phyloP scores from a whole-genome alignment of 1,139 yeast genomes.

The Kluyveromyces marxianus region DNA sequence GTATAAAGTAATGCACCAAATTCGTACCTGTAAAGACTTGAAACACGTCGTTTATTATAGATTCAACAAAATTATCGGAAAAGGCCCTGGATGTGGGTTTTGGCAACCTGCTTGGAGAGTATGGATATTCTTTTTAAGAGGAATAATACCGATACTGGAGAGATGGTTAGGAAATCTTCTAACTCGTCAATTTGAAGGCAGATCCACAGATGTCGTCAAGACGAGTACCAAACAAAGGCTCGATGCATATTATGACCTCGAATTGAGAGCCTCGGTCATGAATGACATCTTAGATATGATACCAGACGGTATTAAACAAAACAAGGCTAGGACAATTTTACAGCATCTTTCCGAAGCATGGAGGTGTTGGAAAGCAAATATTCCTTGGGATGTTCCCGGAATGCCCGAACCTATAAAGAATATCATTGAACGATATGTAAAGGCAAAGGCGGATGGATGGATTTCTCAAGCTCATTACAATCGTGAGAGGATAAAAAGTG shows the following conservation, averaged over 20 bases:
- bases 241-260: conserved; percentile 91
- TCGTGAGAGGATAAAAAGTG: conserved; percentile 79
- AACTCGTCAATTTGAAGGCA: conserved; percentile 93
- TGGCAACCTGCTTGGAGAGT: conserved; percentile 99
- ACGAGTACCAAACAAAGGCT: conserved; percentile 93
- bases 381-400: conserved; percentile 98
- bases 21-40: conserved; percentile 88
- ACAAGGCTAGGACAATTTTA: conserved; percentile 75
- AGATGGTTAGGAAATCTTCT: conserved; percentile 91
- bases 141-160: conserved; percentile 86
- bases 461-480: conserved; percentile 87
- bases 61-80: conserved; percentile 76
- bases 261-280: conserved; percentile 88
- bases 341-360: conserved; percentile 97
- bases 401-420: conserved; percentile 84
- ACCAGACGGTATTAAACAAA: conserved; percentile 88
- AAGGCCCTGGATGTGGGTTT: conserved; percentile 98
- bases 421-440: conserved; percentile 80
- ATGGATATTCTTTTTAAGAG: conserved; percentile 88
- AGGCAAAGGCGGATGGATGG: conserved; percentile 98
- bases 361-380: conserved; percentile 99
- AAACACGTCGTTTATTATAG: conserved; percentile 83
- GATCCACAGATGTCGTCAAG: conserved; percentile 88
- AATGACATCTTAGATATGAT: conserved; percentile 95
- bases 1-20: conserved; percentile 97